phyloP scores from a whole-genome alignment of 1,284 basidiomycete species.

The Tilletia caries region DNA sequence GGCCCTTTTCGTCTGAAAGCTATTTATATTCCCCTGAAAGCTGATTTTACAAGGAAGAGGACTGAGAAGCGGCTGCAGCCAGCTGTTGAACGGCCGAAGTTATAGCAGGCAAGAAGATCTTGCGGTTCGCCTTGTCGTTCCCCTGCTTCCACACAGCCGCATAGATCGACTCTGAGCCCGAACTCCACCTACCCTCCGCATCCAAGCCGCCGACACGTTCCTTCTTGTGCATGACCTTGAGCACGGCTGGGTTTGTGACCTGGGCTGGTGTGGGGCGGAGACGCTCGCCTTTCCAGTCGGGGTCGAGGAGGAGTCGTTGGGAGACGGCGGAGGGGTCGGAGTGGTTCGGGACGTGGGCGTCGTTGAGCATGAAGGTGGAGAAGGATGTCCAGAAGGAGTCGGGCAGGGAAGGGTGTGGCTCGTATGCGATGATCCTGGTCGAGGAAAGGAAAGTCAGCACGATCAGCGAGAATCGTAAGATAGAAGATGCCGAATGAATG shows the following conservation, averaged over 20 bases:
- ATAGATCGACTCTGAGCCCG: constrained; percentile 15
- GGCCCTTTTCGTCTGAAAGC: too few species aligned
- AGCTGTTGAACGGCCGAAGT: background rate
- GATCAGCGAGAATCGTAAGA: too few species aligned
- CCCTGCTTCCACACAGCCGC: constrained; percentile 40
- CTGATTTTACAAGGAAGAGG: too few species aligned
- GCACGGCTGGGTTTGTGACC: background rate
- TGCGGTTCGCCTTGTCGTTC: constrained; percentile 45
- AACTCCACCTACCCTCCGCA: constrained; percentile 17
- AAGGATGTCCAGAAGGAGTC: background rate
- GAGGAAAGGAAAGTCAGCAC: too few species aligned
- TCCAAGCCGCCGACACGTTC: constrained; percentile 31
- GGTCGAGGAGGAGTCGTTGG: constrained; percentile 27
- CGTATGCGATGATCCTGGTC: constrained; percentile 1
- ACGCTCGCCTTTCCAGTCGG: constrained; percentile 39
- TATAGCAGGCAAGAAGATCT: constrained; percentile 44
- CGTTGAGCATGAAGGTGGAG: background rate
- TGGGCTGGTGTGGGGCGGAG: constrained; percentile 15
- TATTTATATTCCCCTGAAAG: too few species aligned
- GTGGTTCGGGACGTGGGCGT: constrained; percentile 19
- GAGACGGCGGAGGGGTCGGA: constrained; percentile 9
- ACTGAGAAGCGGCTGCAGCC: background rate
- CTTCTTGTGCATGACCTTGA: constrained; percentile 28
- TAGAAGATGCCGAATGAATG: too few species aligned
- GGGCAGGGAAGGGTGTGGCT: background rate